Evolutionary conservation across 2,329 filamentous ascomycete genomes (phyloP), one percentile per base, ranked within the genome.

Genomic region (Penicillium decumbens): DNA sequence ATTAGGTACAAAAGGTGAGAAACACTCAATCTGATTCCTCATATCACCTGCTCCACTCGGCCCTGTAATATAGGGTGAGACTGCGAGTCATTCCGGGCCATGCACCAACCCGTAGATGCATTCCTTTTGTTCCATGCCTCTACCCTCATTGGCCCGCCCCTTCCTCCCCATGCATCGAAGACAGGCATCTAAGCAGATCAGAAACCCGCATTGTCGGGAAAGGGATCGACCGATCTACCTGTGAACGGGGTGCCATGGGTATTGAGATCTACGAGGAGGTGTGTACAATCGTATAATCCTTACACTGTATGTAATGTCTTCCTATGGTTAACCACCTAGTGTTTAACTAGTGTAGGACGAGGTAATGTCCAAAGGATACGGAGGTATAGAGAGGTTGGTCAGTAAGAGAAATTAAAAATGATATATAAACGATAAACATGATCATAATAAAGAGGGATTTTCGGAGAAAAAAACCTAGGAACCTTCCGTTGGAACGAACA

Each of bases 111-210:
- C 25, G 30, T 12, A 23, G 3, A 18, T 20, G 24, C 43, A 42
- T 47, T 37, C 23, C 25, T 54, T 59, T 25, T 49, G 23, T 41
- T 18, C 32, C 23, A 12, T 43, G 28, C 33, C 30, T 40, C 8
- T 38, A 20, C n/a, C 24, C 27, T 50, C 42, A 58, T 56, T 53
- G 56, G 53, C 18, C 45, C 44, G 37, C 47, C 45, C 46, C 24
- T 45, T 45, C 47, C 7, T 48, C 40, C 27, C 45, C 49, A 48
- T 59, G 58, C 53, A 59, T 51, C 38, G 48, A 54, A 25, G 50
- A 49, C 52, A 56, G 51, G 51, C 58, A 59, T 58, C 50, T 50
- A 29, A 55, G 53, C 37, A 41, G 58, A 60, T 60, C 58, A 57
- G 45, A 51, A 46, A 54, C 51, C 51, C 56, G 54, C 54, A 57